A percentile compares a stretch with the other conserved stretches of the same genome.
Conservation (phyloP, 352 stramenopile genomes). For the Aphanomyces stellatus region DNA sequence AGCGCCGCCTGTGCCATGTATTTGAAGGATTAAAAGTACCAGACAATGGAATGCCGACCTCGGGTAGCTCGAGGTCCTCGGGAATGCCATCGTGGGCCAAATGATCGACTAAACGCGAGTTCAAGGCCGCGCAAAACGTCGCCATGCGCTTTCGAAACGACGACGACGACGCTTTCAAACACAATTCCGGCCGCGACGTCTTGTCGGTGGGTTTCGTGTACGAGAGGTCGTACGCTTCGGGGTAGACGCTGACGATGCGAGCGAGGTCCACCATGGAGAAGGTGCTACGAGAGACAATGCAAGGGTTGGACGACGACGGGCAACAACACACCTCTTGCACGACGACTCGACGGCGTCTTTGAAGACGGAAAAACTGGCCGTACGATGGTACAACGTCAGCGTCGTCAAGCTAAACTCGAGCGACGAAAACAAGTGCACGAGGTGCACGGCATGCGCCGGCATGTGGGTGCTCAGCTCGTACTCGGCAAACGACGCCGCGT, state of each 20-base stretch:
- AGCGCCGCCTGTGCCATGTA: not conserved
- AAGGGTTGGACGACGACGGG: not conserved
- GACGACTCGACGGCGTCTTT: slow-evolving; percentile 64
- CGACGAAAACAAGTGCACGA: slow-evolving; percentile 53
- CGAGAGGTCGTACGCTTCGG: slow-evolving; percentile 3
- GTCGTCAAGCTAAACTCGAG: slow-evolving; percentile 63
- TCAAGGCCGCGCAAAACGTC: slow-evolving; percentile 3
- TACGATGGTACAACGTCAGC: slow-evolving; percentile 62
- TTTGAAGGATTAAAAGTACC: not conserved
- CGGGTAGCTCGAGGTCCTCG: not conserved
- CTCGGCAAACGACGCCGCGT: not conserved
- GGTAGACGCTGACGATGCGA: slow-evolving; percentile 1
- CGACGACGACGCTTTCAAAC: not conserved
- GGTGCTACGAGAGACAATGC: not conserved
- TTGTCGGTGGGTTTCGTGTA: slow-evolving; percentile 12
- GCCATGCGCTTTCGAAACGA: slow-evolving; percentile 14
- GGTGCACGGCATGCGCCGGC: slow-evolving; percentile 32
- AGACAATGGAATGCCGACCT: not conserved
- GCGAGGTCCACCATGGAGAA: slow-evolving; percentile 8
- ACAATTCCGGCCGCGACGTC: not conserved
- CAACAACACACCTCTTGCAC: slow-evolving; percentile 31
- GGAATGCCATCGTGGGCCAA: not conserved
- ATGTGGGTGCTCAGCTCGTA: slow-evolving; percentile 30
- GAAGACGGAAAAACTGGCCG: slow-evolving; percentile 46
- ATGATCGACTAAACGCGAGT: not conserved